Base-by-base conservation (phyloP, 805 yeast genomes). In the Torulaspora delbrueckii region DNA sequence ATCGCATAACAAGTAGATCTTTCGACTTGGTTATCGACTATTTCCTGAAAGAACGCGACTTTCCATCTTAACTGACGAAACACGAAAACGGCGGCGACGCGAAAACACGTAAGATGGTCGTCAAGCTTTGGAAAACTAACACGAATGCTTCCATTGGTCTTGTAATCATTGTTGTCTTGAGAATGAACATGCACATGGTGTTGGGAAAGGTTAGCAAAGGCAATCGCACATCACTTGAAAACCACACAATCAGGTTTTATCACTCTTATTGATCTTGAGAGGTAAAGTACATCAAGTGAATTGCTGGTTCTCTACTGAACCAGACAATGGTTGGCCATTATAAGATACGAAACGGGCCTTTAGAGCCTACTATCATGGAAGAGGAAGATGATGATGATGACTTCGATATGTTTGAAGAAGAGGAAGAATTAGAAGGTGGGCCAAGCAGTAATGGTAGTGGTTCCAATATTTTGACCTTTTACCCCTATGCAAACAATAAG, bases 401-500 rank as follows among this genome's bases (percentile, higher is more conserved):
- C 32, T 50, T 50, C 23, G 47, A 50, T 26, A 50, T 50, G 53
- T 46, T 43, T 18, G 44, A 46, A 13, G 46, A 41, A 8, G 52
- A 40, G 12, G 35, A 30, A 19, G 42, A 36, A 2, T 37, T 32
- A 8, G 35, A 27, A 2, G 14, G 19, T 6, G 9, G 22, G 4
- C 6, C 37, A 4, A 40, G 24, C 22, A 19, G 30, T 23, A 39
- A 19, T 3, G 40, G 26, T 4, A 40, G 42, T 16, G 36, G 48
- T 12, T 48, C 59, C 1, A 60, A 60, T 41, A 57, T 58, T 32
- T 46, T 62, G 35, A 55, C 58, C 19, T 62, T 62, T 32, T 59
- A 54, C 37, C 63, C 66, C 2, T 61, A 58, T 43, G 51, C 63
- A 13, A 59, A 56, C 37, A 56, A 59, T 31, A 60, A 54, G 13